phyloP scores from a whole-genome alignment of 495 filamentous ascomycete species.

The Xylaria curta region DNA sequence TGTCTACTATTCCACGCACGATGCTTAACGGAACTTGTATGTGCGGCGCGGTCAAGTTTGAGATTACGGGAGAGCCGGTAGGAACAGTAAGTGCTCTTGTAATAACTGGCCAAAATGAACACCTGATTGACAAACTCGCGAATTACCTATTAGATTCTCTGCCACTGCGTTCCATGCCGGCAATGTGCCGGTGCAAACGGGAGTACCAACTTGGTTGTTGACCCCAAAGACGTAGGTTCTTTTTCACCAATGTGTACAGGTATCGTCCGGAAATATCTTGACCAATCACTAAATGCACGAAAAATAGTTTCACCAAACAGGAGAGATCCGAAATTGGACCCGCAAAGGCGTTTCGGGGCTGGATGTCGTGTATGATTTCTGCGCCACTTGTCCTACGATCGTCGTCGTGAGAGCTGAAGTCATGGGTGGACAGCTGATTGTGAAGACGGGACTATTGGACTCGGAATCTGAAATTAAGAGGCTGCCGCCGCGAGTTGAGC shows the following conservation, averaged over 20 bases:
- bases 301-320: constrained; percentile 13
- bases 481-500: not conserved
- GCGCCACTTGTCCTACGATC: constrained; percentile 19
- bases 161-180: constrained; percentile 8
- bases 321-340: constrained; percentile 13
- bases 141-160: not conserved
- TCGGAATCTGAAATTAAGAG: constrained; percentile 14
- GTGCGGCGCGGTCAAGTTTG: constrained; percentile 14
- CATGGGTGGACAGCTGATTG: not conserved
- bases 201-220: constrained; percentile 12
- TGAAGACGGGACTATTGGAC: constrained; percentile 15
- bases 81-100: constrained; percentile 5
- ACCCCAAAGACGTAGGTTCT: constrained; percentile 5
- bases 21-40: constrained; percentile 15
- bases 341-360: constrained; percentile 17
- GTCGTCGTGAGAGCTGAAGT: not conserved
- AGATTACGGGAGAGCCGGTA: constrained; percentile 15
- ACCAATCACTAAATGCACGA: not conserved
- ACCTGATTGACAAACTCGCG: not conserved
- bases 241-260: not conserved
- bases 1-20: not conserved
- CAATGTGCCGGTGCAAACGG: constrained; percentile 20
- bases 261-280: not conserved
- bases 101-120: not conserved
- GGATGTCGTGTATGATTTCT: constrained; percentile 19